Conservation (phyloP, 2,329 filamentous ascomycete species). For the Didymella arachidicola region DNA sequence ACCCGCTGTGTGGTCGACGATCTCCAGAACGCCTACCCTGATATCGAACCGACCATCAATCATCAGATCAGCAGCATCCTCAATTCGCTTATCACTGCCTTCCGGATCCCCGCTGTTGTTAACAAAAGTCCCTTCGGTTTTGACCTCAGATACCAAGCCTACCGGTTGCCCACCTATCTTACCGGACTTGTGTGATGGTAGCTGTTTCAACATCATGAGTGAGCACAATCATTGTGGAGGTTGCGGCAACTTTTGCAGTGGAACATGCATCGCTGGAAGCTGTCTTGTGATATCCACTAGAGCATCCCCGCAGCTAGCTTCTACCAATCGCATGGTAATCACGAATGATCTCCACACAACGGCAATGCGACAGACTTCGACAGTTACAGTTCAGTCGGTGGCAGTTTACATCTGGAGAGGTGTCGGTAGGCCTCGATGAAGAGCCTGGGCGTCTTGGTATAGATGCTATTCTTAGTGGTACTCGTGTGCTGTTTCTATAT, state of each 20-base stretch:
- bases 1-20: not conserved
- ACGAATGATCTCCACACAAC: not conserved
- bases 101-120: not conserved
- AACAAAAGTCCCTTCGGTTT: not conserved
- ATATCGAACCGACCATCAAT: not conserved
- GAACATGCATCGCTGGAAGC: constrained; percentile 1
- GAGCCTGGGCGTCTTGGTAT: not conserved
- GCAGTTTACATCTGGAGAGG: constrained; percentile 10
- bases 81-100: not conserved
- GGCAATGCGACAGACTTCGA: not conserved
- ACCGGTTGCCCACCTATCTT: constrained; percentile 1
- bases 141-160: not conserved
- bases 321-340: not conserved
- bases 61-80: not conserved
- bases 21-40: not conserved
- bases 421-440: not conserved
- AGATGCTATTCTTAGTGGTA: not conserved
- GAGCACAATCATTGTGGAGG: constrained; percentile 11
- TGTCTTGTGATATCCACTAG: constrained; percentile 5
- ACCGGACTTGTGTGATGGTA: constrained; percentile 2
- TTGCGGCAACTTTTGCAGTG: constrained; percentile 11
- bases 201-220: constrained; percentile 12
- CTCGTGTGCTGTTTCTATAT: not conserved
- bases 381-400: not conserved
- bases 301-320: not conserved